Evolutionary conservation across 257 asterid genomes (phyloP).

Genomic region (Cordia subcordata): DNA sequence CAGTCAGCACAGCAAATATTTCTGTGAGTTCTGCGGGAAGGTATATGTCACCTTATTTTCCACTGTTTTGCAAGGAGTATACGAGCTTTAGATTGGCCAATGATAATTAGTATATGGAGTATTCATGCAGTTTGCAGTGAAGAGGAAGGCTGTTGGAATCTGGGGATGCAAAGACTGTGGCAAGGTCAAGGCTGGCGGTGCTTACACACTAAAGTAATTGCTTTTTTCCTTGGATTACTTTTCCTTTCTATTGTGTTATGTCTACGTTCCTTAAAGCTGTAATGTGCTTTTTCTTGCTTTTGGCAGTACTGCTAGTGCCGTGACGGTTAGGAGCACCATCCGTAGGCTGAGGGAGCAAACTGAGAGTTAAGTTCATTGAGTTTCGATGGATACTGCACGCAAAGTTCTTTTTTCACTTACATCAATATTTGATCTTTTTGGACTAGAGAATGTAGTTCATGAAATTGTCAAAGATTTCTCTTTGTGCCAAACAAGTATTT

Average conservation of each 20-base stretch:
- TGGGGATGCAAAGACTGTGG: conserved; percentile 73
- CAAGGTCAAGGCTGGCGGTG: conserved; percentile 64
- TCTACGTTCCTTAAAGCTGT: not conserved
- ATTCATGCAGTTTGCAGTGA: conserved; percentile 46
- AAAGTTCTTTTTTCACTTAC: not conserved
- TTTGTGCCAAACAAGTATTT: not conserved
- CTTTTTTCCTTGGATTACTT: not conserved
- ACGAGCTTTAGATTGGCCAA: not conserved
- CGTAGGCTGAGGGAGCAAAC: conserved; percentile 75
- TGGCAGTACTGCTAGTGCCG: conserved; percentile 65
- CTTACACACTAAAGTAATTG: conserved; percentile 53
- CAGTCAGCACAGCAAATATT: conserved; percentile 51
- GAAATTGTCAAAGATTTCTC: conserved; percentile 6
- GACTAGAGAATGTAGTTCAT: not conserved
- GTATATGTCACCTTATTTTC: conserved; percentile 15
- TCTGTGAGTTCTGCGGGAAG: conserved; percentile 56
- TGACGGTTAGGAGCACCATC: conserved; percentile 67
- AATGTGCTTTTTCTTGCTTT: conserved; percentile 1
- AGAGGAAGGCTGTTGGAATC: conserved; percentile 63
- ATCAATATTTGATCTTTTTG: not conserved
- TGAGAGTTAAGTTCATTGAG: conserved; percentile 34
- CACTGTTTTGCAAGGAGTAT: not conserved
- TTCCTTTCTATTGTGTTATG: not conserved
- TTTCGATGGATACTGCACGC: not conserved
- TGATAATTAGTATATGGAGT: not conserved